Percentiles rank a stretch among this genome's conserved stretches.
These are phyloP conservation scores for Favolaschia claudopus DNA, from an alignment of 768 basidiomycete genomes.

Conservation along the genomic window DNA sequence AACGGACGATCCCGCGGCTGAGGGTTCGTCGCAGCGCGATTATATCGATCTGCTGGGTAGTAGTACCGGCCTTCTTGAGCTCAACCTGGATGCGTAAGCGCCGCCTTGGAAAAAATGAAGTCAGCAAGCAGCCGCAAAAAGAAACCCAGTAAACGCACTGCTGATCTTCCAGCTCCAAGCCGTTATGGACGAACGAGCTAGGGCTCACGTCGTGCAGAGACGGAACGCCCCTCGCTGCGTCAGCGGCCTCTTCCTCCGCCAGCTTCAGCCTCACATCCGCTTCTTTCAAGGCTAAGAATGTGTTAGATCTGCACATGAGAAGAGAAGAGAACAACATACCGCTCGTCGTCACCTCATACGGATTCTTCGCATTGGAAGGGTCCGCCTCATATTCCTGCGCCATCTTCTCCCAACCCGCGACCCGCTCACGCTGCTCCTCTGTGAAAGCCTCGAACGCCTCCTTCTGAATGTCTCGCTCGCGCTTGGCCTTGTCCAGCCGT, in stretches of 20 bases:
- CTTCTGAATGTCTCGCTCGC: not conserved
- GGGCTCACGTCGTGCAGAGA: conserved; percentile 2
- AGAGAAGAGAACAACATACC: not conserved
- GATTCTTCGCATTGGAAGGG: not conserved
- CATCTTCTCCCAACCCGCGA: not conserved
- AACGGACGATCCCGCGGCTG: not conserved
- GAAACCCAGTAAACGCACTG: conserved; percentile 3
- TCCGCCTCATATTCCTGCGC: not conserved
- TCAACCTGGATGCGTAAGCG: not conserved
- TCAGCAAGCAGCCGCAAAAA: not conserved
- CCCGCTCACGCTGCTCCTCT: not conserved
- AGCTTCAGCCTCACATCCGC: conserved; percentile 1
- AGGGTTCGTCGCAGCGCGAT: not conserved
- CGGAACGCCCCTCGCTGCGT: not conserved
- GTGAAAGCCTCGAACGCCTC: not conserved
- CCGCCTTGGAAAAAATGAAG: not conserved
- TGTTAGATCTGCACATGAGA: too few relatives aligned
- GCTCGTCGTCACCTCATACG: not conserved
- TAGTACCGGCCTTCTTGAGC: not conserved
- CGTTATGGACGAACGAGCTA: not conserved
- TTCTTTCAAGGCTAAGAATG: not conserved
- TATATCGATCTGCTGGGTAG: not conserved
- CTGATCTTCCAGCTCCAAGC: conserved; percentile 5
- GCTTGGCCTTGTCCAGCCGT: not conserved
- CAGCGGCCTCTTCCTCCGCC: conserved; percentile 1